phyloP scores from a whole-genome alignment of 306 rosid species.

The Neltuma alba region DNA sequence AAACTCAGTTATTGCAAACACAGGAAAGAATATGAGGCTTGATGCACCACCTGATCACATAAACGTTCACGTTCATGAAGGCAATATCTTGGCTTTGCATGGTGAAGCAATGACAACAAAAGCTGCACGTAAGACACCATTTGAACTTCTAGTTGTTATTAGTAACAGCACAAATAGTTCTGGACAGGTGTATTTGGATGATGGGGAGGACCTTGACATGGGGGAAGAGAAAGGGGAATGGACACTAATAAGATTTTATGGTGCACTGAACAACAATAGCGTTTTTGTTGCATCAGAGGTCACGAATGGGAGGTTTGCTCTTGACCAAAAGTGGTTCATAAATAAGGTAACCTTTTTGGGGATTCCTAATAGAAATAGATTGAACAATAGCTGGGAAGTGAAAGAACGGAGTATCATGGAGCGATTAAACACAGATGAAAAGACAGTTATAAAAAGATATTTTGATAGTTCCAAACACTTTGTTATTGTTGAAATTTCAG shows the following conservation, averaged over 20 bases:
- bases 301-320: slow-evolving; percentile 60
- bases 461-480: slow-evolving; percentile 43
- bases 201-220: slow-evolving; percentile 67
- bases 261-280: slow-evolving; percentile 21
- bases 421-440: slow-evolving; percentile 34
- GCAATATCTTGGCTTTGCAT: slow-evolving; percentile 74
- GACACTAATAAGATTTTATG: slow-evolving; percentile 61
- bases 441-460: slow-evolving; percentile 33
- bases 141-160: slow-evolving; percentile 60
- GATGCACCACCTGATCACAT: slow-evolving; percentile 74
- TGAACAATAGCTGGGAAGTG: slow-evolving; percentile 1
- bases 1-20: no score
- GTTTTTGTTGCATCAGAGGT: slow-evolving; percentile 56
- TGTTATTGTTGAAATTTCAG: slow-evolving; percentile 44
- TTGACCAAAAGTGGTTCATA: slow-evolving; percentile 61
- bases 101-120: slow-evolving; percentile 63
- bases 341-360: slow-evolving; percentile 66
- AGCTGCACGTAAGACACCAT: slow-evolving; percentile 53
- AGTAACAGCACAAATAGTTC: slow-evolving; percentile 39
- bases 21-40: slow-evolving; percentile 57
- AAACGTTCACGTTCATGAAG: slow-evolving; percentile 77
- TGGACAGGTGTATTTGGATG: slow-evolving; percentile 79
- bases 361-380: slow-evolving; percentile 43
- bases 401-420: slow-evolving; percentile 32
- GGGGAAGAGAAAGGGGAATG: slow-evolving; percentile 55